Evolutionary conservation across 352 stramenopile genomes (phyloP).

Genomic region (Globisporangium abappressorium): DNA sequence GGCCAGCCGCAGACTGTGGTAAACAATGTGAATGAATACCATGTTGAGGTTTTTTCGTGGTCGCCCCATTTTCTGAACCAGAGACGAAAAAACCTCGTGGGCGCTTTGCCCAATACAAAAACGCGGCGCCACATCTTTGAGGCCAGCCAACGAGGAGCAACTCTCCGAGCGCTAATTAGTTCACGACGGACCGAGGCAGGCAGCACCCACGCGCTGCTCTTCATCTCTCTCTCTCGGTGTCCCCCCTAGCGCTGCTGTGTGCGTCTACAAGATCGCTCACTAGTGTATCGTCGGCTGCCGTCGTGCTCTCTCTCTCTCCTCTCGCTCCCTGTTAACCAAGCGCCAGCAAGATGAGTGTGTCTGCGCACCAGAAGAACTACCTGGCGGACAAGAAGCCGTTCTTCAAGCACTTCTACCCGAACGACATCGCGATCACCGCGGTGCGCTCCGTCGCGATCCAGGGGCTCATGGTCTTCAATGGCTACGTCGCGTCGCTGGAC

Average conservation of each 20-base stretch:
- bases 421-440: slow-evolving; percentile 63
- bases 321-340: not conserved
- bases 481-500: slow-evolving; percentile 72
- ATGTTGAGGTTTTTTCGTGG: not conserved
- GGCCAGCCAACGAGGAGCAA: not conserved
- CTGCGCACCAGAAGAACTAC: slow-evolving; percentile 62
- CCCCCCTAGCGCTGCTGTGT: not conserved
- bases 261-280: not conserved
- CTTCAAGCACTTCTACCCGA: slow-evolving; percentile 79
- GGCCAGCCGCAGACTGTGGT: not conserved
- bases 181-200: not conserved
- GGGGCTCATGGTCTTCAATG: slow-evolving; percentile 72
- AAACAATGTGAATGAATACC: not conserved
- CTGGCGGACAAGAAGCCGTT: slow-evolving; percentile 85
- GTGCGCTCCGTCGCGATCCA: slow-evolving; percentile 62
- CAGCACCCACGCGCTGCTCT: not conserved
- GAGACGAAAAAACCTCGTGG: not conserved
- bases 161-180: not conserved
- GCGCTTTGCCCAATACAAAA: not conserved
- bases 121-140: not conserved
- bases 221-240: not conserved
- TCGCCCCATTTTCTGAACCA: not conserved
- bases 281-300: not conserved
- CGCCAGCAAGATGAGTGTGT: slow-evolving; percentile 46
- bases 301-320: not conserved